phyloP scores from a whole-genome alignment of 768 basidiomycete species.

The Suillus tomentosus region DNA sequence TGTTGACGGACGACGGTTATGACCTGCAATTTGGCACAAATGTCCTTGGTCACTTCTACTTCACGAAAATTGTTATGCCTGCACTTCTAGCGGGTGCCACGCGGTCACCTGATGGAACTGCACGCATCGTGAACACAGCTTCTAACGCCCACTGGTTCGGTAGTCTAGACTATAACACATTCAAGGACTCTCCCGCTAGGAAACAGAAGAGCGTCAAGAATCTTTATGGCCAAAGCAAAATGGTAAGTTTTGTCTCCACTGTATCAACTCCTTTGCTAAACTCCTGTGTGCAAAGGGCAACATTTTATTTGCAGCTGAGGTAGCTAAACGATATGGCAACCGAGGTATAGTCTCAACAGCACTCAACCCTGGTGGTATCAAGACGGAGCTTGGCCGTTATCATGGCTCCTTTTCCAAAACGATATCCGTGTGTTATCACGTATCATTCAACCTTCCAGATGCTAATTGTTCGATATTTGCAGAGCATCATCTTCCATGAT shows the following conservation, averaged over 20 bases:
- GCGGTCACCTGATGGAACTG: conserved; percentile 32
- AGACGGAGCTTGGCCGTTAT: conserved; percentile 30
- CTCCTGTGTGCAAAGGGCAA: conserved; percentile 38
- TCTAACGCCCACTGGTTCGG: conserved; percentile 29
- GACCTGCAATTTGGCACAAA: conserved; percentile 29
- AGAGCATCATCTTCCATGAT: conserved; percentile 29
- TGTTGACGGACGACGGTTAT: conserved; percentile 28
- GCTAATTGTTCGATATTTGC: background rate
- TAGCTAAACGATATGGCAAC: conserved; percentile 42
- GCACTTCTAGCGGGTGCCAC: conserved; percentile 31
- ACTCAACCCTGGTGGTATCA: conserved; percentile 41
- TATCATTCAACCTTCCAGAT: too few relatives aligned
- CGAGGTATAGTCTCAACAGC: conserved; percentile 47
- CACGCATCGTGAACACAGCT: conserved; percentile 38
- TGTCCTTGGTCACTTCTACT: conserved; percentile 17
- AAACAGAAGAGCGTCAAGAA: conserved; percentile 1
- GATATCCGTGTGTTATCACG: conserved; percentile 15
- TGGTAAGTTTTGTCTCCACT: conserved; percentile 20
- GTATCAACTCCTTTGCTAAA: background rate
- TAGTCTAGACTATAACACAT: conserved; percentile 27
- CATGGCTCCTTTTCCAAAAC: background rate
- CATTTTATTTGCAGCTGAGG: conserved; percentile 45
- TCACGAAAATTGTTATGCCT: conserved; percentile 34
- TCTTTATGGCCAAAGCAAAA: conserved; percentile 36
- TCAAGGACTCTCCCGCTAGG: conserved; percentile 29